Evolutionary conservation across 2,329 filamentous ascomycete species (phyloP), one percentile per base, ranked within the genome.

Genomic region (Bisporella sp.): DNA sequence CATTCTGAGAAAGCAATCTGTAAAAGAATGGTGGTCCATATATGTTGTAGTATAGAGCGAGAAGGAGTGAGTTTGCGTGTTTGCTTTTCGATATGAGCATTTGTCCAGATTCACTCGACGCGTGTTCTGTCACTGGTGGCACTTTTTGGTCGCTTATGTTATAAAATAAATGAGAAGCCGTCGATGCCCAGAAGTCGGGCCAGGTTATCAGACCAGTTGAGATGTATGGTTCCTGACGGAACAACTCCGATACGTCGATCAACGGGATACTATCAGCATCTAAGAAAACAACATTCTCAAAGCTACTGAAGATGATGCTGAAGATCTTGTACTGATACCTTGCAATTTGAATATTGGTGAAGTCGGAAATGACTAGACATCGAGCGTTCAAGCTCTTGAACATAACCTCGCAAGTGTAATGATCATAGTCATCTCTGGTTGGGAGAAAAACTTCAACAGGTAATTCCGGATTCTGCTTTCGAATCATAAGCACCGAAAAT

Each of bases 1-100:
- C 72, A 37, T 71, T 72, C 57, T 74, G 72, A 4, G 68, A 70
- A 6, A 74, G 63, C 0, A 76, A 59, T 0, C 67, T 66, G 52
- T 74, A 76, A 55, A 72, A 76, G 47, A 68, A 66, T 0, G 63
- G 57, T 4, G 72, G 71, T 1, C 73, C 73, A 58, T 68, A 73
- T 47, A 69, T 65, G 54, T 76, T 76, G 63, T 76, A 76, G 58
- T 76, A 76, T 1, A 68, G 62, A n/a, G 71, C 66, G 5, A 76
- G 62, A 12, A 76, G 63, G 1, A 76, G 66, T 1, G 70, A 67
- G 35, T 64, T 64, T n/a, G 62, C 56, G 49, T 75, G 73, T 2
- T 62, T 66, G 31, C 59, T 60, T 55, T 75, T 75, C 28, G 70
- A 68, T 29, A 74, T 63, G 11, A 74, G 56, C 4, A 75, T 51